phyloP scores from a whole-genome alignment of 208 protist genomes.

The Crithidia mellificae region DNA sequence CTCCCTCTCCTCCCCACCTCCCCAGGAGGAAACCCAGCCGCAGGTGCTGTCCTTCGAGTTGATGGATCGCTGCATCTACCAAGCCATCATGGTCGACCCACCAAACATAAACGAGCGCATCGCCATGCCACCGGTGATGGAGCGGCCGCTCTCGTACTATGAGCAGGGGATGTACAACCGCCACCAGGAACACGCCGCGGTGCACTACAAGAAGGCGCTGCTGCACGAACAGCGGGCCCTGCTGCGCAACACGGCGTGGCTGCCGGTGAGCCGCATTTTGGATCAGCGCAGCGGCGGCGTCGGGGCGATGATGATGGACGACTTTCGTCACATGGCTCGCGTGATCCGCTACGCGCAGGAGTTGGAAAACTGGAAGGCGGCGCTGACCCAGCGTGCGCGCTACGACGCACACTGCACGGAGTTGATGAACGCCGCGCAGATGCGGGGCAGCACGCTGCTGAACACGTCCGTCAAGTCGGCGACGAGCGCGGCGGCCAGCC shows the following conservation, averaged over 20 bases:
- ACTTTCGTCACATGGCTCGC: constrained; percentile 20
- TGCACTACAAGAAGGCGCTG: constrained; percentile 17
- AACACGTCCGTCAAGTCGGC: constrained; percentile 3
- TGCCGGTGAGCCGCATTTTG: constrained; percentile 4
- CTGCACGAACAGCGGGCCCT: constrained; percentile 19
- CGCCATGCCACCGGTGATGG: constrained; percentile 13
- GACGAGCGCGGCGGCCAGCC: not conserved
- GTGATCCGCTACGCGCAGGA: constrained; percentile 19
- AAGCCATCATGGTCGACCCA: constrained; percentile 15
- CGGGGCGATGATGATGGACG: constrained; percentile 22
- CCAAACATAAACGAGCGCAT: constrained; percentile 3
- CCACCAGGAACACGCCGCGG: constrained; percentile 6
- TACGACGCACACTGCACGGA: constrained; percentile 16
- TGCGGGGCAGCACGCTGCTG: constrained; percentile 7
- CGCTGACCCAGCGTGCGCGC: constrained; percentile 4
- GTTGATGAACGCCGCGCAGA: constrained; percentile 9
- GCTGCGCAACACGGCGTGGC: constrained; percentile 20
- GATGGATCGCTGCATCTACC: constrained; percentile 23
- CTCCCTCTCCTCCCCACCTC: not conserved
- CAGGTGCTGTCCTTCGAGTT: not conserved
- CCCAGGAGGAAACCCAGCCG: constrained; percentile 5
- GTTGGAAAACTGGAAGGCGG: constrained; percentile 14
- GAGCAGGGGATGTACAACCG: constrained; percentile 23
- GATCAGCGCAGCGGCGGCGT: constrained; percentile 23
- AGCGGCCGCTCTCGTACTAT: constrained; percentile 19